Evolutionary conservation across 352 stramenopile genomes (phyloP).

Genomic region (Globisporangium nagaii): DNA sequence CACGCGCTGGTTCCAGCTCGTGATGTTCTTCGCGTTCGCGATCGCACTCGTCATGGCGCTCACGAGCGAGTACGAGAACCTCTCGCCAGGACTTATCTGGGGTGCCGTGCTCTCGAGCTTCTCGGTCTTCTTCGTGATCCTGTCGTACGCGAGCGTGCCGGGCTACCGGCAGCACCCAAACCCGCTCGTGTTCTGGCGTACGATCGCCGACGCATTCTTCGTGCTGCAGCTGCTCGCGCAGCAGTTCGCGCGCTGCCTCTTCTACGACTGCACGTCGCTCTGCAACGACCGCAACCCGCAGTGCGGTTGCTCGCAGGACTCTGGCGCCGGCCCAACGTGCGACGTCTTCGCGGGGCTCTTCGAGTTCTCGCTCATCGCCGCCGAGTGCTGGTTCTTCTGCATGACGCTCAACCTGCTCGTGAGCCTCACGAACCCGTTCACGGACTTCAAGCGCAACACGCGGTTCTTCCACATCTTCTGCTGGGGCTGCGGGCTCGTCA

Average conservation of each 20-base stretch:
- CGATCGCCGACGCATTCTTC: constrained; percentile 81
- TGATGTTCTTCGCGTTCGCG: constrained; percentile 80
- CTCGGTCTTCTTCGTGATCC: constrained; percentile 84
- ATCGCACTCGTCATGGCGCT: constrained; percentile 55
- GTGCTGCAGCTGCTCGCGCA: constrained; percentile 77
- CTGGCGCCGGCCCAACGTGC: constrained; percentile 45
- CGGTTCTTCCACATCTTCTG: constrained; percentile 81
- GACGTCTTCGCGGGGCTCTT: constrained; percentile 76
- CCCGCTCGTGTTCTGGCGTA: constrained; percentile 85
- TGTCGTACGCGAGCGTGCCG: constrained; percentile 76
- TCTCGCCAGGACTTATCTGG: constrained; percentile 81
- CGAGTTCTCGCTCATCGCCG: constrained; percentile 79
- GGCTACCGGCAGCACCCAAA: constrained; percentile 84
- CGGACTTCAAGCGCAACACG: constrained; percentile 86
- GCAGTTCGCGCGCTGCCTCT: constrained; percentile 76
- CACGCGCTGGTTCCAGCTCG: constrained; percentile 79
- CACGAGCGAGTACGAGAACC: constrained; percentile 59
- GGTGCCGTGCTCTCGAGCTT: constrained; percentile 75
- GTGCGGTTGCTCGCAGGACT: constrained; percentile 63
- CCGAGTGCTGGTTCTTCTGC: constrained; percentile 87
- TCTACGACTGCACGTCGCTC: constrained; percentile 75
- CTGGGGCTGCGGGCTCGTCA: constrained; percentile 57
- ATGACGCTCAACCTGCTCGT: constrained; percentile 87
- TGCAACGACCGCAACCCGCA: constrained; percentile 62
- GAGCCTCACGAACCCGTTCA: constrained; percentile 88